These are phyloP conservation scores for Platanus orientalis DNA, from an alignment of 164 flowering plant species.

Conservation along the genomic window DNA sequence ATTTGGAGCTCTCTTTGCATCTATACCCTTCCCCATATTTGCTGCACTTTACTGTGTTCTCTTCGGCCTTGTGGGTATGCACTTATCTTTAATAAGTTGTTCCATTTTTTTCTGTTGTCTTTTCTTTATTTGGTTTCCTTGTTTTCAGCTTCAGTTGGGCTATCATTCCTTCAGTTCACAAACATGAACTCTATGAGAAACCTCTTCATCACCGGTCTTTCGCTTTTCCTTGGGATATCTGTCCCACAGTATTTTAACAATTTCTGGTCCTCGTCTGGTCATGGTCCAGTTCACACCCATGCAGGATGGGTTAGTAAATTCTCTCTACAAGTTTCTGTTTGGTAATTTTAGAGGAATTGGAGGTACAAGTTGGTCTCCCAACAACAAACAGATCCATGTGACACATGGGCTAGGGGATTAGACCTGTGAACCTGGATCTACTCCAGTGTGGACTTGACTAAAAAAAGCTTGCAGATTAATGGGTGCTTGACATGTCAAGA, in stretches of 20 bases:
- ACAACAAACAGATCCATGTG: background rate
- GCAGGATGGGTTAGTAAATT: constrained; percentile 84
- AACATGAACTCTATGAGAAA: no score
- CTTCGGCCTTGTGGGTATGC: constrained; percentile 90
- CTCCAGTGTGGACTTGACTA: no score
- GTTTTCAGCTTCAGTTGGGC: constrained; percentile 81
- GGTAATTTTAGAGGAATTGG: background rate
- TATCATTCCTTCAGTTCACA: no score
- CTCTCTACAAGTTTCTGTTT: background rate
- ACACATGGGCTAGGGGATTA: no score
- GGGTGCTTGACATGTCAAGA: no score
- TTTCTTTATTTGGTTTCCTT: background rate
- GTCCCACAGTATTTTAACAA: constrained; percentile 77
- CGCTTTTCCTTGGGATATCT: constrained; percentile 92
- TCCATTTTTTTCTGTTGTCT: background rate
- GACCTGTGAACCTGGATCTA: no score
- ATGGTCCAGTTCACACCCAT: constrained; percentile 77
- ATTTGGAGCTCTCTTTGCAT: constrained; percentile 98
- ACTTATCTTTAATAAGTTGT: constrained; percentile 3
- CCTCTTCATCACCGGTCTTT: constrained; percentile 75
- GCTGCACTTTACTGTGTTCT: constrained; percentile 91
- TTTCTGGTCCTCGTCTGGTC: constrained; percentile 41
- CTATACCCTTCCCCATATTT: constrained; percentile 92
- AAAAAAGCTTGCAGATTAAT: no score
- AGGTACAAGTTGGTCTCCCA: background rate